Evolutionary conservation across 345 rosid genomes (phyloP), one percentile per base, ranked within the genome.

Genomic region (Murraya koenigii): DNA sequence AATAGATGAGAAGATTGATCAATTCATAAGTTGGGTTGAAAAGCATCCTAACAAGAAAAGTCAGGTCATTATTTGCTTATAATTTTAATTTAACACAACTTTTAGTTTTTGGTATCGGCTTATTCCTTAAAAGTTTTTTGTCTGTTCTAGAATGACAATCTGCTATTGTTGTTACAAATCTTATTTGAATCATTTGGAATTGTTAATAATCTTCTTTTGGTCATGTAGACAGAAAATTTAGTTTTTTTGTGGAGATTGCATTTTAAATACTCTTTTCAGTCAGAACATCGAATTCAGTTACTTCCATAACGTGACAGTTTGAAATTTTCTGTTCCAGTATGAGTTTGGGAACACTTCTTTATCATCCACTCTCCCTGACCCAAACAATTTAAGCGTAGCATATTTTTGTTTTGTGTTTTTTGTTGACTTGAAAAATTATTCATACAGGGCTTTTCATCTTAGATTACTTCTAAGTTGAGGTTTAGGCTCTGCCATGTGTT

Each of bases 41-140:
- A 96, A 92, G 83, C 99, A 92, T 41, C 97, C 97, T 0, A 96
- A 94, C 88, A 94, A 94, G 90, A 96, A 94, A 85, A 92, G 91
- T 80, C 98, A 94, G 97, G 99, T 92, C 9, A 52, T 63, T 80
- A 36, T 66, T 77, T 72, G 25, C 41, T 26, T 9, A 20, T 17
- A 39, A 20, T 62, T 64, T 35, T 70, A n/a, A 14, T 72, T 15
- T 66, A 26, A 39, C 32, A 19, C 36, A 64, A 15, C 19, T 52
- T 69, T 41, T 15, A 63, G 75, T 33, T 72, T 19, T 47, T n/a
- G 5, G 56, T 30, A 32, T 15, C 8, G 33, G 6, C 39, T 59
- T 2, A 30, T 54, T 60, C 28, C 38, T 26, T 15, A 11, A 39
- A 39, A 61, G 67, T 30, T 63, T 7, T 63, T 28, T 2, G 36